Base-by-base conservation (phyloP, 2,329 filamentous ascomycete genomes). In the Scytalidium sp. region DNA sequence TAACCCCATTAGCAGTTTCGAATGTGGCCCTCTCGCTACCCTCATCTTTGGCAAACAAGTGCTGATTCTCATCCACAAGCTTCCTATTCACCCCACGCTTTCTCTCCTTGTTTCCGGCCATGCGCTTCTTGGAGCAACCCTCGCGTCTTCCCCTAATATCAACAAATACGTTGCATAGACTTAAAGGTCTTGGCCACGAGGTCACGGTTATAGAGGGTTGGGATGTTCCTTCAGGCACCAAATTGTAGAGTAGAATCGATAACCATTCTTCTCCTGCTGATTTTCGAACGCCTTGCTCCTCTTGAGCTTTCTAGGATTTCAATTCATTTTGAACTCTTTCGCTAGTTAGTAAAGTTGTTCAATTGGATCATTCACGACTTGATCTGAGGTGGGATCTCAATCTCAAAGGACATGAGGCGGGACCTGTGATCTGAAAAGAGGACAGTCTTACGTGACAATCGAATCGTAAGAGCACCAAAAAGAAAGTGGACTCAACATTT, bases 271-370 rank as follows among this genome's bases (percentile, higher is more conserved):
- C 95, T 75, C 90, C 90, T 50, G 88, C 86, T 17, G 87, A 83
- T 67, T 86, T 87, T 65, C 91, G 87, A 92, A 93, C 46, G 90
- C 85, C 79, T 97, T 96, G 55, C 93, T 97, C 94, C 93, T 97
- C 73, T 91, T 94, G 62, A 97, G 83, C 73, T 97, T 96, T 69
- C 93, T 85, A 29, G 93, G 92, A 75, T 97, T 97, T 60, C 94
- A 86, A 87, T 96, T 96, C 90, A 96, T 96, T 75, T 95, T 94
- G 83, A 95, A 96, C 78, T 84, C 58, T 45, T 27, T 27, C 13
- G 25, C 13, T 27, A 27, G 25, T 27, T 27, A 13, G 25, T 27
- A 13, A 13, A 7, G 25, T 13, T 27, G n/a, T n/a, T n/a, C n/a
- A n/a, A n/a, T n/a, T n/a, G n/a, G n/a, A n/a, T n/a, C n/a, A n/a